Conservation (phyloP, 2,329 filamentous ascomycete species). For the Diaporthe ilicicola region DNA sequence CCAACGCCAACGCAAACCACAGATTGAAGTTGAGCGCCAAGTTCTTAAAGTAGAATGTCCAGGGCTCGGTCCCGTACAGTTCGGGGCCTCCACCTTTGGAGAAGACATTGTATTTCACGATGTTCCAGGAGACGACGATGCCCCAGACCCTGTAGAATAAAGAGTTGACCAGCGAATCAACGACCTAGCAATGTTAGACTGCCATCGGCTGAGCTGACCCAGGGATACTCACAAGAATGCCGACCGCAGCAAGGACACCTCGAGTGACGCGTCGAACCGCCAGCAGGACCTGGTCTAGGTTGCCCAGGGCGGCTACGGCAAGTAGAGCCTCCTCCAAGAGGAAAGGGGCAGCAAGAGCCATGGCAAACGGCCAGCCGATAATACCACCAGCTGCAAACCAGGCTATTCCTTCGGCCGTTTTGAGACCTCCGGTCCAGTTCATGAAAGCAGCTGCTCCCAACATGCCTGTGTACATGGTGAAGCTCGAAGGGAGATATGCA, state of each 20-base stretch:
- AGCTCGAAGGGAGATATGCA: conserved; percentile 90
- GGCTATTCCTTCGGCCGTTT: conserved; percentile 83
- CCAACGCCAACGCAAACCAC: conserved; percentile 85
- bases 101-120: conserved; percentile 95
- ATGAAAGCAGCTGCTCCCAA: conserved; percentile 89
- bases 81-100: conserved; percentile 83
- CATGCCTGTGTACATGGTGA: conserved; percentile 94
- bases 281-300: conserved; percentile 67
- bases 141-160: conserved; percentile 85
- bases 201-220: conserved; percentile 22
- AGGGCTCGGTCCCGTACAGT: conserved; percentile 94
- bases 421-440: conserved; percentile 83
- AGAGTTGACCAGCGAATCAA: conserved; percentile 77
- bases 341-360: conserved; percentile 82
- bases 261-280: conserved; percentile 69
- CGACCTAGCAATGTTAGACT: conserved; percentile 56
- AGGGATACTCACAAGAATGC: conserved; percentile 69
- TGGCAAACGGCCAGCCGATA: conserved; percentile 94
- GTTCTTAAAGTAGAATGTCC: conserved; percentile 96
- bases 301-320: conserved; percentile 62
- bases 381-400: conserved; percentile 90
- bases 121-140: conserved; percentile 82
- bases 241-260: conserved; percentile 71
- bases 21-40: conserved; percentile 93
- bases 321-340: conserved; percentile 74